A percentile compares a stretch with the other conserved stretches of the same genome.
phyloP scores from a whole-genome alignment of 2,329 filamentous ascomycete genomes.

The Nothophaeocryptopus gaeumannii region DNA sequence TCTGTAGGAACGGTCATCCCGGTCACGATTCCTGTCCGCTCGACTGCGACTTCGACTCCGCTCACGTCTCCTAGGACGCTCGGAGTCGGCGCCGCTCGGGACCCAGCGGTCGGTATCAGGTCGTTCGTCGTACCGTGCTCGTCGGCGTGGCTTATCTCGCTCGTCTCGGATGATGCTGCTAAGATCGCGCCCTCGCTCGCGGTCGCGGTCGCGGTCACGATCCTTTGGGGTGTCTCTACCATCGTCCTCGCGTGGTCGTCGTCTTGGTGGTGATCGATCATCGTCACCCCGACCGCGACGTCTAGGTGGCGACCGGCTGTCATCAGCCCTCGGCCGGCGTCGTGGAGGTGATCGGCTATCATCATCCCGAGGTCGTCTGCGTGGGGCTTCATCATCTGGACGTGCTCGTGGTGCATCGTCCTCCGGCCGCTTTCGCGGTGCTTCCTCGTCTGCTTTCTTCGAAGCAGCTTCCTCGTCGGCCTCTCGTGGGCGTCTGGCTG shows the following conservation, averaged over 20 bases:
- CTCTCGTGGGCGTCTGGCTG: constrained; percentile 7
- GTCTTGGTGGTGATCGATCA: constrained; percentile 4
- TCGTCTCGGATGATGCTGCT: constrained; percentile 17
- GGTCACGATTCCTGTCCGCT: constrained; percentile 28
- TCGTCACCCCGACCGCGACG: constrained; percentile 29
- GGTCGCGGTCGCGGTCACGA: constrained; percentile 20
- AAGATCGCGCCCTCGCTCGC: constrained; percentile 9
- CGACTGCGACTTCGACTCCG: constrained; percentile 18
- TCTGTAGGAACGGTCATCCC: constrained; percentile 23
- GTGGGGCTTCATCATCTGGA: constrained; percentile 11
- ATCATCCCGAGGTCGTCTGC: constrained; percentile 11
- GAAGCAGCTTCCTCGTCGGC: constrained; percentile 27
- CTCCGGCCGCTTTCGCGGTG: no score
- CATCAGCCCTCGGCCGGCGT: neutral
- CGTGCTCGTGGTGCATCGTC: neutral
- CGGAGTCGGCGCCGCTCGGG: constrained; percentile 28
- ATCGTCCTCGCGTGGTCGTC: constrained; percentile 15
- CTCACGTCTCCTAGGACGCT: constrained; percentile 6
- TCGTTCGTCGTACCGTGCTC: constrained; percentile 23
- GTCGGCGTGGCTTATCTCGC: constrained; percentile 14
- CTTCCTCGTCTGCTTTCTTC: neutral
- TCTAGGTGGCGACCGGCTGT: constrained; percentile 17
- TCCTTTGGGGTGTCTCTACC: constrained; percentile 21
- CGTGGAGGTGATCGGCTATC: constrained; percentile 10
- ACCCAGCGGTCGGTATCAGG: constrained; percentile 36